Percentiles rank a stretch among this genome's conserved stretches.
These are phyloP conservation scores for Misopates orontium DNA, from an alignment of 257 asterid species.

Conservation along the genomic window DNA sequence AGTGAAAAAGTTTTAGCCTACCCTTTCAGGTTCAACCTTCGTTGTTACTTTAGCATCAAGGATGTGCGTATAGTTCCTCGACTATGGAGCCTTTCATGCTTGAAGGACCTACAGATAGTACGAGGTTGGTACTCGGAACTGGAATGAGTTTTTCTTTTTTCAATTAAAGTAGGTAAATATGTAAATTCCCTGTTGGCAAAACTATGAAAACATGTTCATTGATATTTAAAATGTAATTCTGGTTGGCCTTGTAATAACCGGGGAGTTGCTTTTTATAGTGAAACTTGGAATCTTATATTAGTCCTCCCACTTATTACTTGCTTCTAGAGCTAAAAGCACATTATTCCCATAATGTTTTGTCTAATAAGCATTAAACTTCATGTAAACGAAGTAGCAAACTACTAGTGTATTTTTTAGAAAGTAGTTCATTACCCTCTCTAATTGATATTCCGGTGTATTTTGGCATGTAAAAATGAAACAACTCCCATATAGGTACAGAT, in stretches of 20 bases:
- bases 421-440: too few relatives aligned
- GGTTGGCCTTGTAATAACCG: neutral
- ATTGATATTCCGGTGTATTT: too few relatives aligned
- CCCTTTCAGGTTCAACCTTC: conserved; percentile 18
- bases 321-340: too few relatives aligned
- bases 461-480: too few relatives aligned
- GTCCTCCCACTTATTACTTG: too few relatives aligned
- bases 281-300: neutral
- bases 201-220: conserved; percentile 3
- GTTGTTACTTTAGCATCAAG: conserved; percentile 11
- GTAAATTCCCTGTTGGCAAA: neutral
- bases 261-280: neutral
- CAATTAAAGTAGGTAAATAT: neutral
- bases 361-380: neutral
- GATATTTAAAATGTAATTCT: neutral
- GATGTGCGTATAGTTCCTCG: neutral
- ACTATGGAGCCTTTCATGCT: conserved; percentile 3
- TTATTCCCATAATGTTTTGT: neutral
- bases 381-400: too few relatives aligned
- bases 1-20: conserved; percentile 44
- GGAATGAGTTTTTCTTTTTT: neutral
- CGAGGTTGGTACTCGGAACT: neutral
- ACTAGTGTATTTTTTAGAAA: too few relatives aligned
- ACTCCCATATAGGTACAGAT: too few relatives aligned
- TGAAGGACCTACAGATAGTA: too few relatives aligned